phyloP scores from a whole-genome alignment of 2,329 filamentous ascomycete genomes.

The Chalaropsis ovoidea region DNA sequence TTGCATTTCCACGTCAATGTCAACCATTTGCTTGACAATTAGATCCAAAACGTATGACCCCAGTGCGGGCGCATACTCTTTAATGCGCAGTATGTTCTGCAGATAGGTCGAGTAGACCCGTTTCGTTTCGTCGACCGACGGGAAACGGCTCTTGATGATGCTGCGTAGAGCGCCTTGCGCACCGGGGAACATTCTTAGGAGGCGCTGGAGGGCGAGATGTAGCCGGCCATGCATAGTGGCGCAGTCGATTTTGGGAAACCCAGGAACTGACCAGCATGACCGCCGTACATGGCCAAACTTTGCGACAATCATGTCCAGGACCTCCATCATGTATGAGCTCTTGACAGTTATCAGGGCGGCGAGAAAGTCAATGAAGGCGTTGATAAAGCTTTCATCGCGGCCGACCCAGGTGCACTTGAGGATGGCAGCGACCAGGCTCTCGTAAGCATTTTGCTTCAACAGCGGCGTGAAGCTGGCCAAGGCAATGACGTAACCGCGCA shows the following conservation, averaged over 20 bases:
- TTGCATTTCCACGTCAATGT: conserved; percentile 92
- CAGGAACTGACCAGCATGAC: conserved; percentile 40
- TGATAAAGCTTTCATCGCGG: conserved; percentile 54
- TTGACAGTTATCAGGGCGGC: conserved; percentile 71
- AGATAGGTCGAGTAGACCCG: conserved; percentile 81
- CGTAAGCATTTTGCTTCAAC: conserved; percentile 48
- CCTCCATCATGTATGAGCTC: conserved; percentile 61
- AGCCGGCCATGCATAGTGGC: conserved; percentile 60
- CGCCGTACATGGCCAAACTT: conserved; percentile 54
- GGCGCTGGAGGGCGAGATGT: conserved; percentile 63
- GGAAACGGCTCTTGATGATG: conserved; percentile 59
- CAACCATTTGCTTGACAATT: conserved; percentile 77
- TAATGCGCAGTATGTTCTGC: conserved; percentile 67
- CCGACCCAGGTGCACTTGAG: conserved; percentile 56
- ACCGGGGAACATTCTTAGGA: conserved; percentile 73
- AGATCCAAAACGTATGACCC: conserved; percentile 71
- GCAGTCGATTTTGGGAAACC: conserved; percentile 50
- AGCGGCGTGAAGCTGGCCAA: conserved; percentile 52
- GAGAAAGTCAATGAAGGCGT: conserved; percentile 58
- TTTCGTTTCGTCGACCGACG: conserved; percentile 64
- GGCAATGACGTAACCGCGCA: conserved; percentile 53
- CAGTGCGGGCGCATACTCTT: conserved; percentile 66
- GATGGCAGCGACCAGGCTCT: conserved; percentile 48
- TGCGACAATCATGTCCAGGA: conserved; percentile 70
- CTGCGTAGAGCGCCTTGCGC: conserved; percentile 60